Base-by-base conservation (phyloP, 2,329 filamentous ascomycete species). In the Hypoxylon rubiginosum region DNA sequence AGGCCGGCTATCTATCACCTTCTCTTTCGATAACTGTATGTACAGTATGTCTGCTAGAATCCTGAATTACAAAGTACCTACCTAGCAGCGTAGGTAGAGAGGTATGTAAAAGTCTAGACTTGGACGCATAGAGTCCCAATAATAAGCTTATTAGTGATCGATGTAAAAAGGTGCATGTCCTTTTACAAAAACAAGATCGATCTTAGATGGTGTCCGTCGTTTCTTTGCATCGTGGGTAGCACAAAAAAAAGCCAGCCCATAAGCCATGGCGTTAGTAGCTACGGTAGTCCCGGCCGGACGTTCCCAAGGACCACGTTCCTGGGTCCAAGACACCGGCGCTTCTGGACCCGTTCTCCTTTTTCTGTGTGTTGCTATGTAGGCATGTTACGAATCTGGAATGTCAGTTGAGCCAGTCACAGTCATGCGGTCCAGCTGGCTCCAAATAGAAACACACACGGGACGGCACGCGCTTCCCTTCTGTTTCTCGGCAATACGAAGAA, bases 201-300 rank as follows among this genome's bases (percentile, higher is more conserved):
- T 69, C 64, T 54, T n/a, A 60, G 48, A 62, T 64, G 64, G 60
- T 54, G 54, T 46, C 64, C 60, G 58, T 57, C 60, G 51, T 56
- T 43, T 61, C 58, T 62, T 62, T 57, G 67, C 67, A 69, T 69
- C 64, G 60, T 69, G 67, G 67, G 67, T 69, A 57, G 55, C 43
- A 67, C 67, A 24, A 24, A 24, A 24, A 24, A 59, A 60, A 58
- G 51, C 52, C 41, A 32, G 32, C 57, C 51, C 46, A 59, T 56
- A 36, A 30, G 34, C 57, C 48, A 46, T 43, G 58, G 61, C 64
- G 36, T 49, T 51, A 62, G 52, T 48, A 64, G 57, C 51, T 51
- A 61, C 62, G 58, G 66, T 54, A 54, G 50, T 58, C 50, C 62
- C 62, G 56, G 46, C 48, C 57, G 59, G 57, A 52, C 56, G 59